Evolutionary conservation across 345 rosid genomes (phyloP).

Genomic region (Orychophragmus violaceus): DNA sequence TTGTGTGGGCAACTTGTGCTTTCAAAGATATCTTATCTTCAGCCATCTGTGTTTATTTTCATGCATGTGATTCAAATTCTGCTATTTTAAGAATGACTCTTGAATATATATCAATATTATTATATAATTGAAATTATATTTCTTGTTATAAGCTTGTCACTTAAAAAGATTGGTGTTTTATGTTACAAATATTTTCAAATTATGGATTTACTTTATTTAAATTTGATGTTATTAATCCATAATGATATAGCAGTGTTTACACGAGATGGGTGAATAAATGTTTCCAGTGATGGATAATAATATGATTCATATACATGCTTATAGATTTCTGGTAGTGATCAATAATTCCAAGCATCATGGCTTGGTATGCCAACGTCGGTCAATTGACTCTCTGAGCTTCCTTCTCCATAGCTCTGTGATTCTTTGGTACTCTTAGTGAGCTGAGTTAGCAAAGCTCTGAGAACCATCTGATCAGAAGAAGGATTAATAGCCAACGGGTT

Average conservation of each 20-base stretch:
- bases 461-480: conserved; percentile 26
- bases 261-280: neutral
- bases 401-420: neutral
- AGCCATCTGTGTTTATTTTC: no score
- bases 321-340: neutral
- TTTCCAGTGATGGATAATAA: neutral
- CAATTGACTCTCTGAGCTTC: conserved; percentile 24
- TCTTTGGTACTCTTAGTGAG: conserved; percentile 5
- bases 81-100: no score
- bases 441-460: conserved; percentile 15
- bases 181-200: neutral
- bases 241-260: neutral
- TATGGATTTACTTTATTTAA: neutral
- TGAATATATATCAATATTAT: no score
- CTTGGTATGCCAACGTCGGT: conserved; percentile 10
- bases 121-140: neutral
- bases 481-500: neutral
- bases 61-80: no score
- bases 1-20: no score
- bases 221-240: neutral
- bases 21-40: no score
- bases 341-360: conserved; percentile 1
- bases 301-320: neutral
- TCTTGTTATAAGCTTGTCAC: neutral
- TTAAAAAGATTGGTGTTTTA: no score